A percentile compares a stretch with the other conserved stretches of the same genome.
phyloP scores from a whole-genome alignment of 148 eudicot genomes.

The Agrostemma githago region DNA sequence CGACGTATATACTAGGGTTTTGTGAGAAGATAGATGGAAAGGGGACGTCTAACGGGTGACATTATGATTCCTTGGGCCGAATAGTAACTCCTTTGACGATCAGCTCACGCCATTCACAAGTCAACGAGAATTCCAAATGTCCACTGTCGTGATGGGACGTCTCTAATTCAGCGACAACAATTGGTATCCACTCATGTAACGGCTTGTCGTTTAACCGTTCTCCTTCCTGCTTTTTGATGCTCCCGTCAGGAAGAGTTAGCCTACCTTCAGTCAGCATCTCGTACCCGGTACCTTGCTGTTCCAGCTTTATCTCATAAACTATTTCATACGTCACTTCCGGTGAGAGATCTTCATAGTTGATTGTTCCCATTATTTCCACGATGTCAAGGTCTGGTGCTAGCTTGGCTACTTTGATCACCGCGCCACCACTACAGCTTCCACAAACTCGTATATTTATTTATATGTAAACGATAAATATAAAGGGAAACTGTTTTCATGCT shows the following conservation, averaged over 20 bases:
- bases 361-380: background rate
- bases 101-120: background rate
- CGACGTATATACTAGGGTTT: too few species aligned
- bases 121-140: background rate
- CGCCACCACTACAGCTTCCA: background rate
- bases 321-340: background rate
- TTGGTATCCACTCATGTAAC: conserved; percentile 1
- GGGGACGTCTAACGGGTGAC: too few species aligned
- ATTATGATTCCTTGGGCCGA: background rate
- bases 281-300: background rate
- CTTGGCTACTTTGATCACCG: background rate
- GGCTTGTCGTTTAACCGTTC: conserved; percentile 1
- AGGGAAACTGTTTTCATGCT: background rate
- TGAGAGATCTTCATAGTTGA: background rate
- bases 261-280: conserved; percentile 4
- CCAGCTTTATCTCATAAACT: background rate
- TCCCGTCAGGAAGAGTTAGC: conserved; percentile 7
- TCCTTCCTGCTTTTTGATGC: background rate
- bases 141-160: background rate
- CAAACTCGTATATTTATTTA: too few species aligned
- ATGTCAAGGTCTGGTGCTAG: background rate
- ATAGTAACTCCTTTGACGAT: conserved; percentile 1
- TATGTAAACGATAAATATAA: background rate
- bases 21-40: too few species aligned
- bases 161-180: conserved; percentile 1